Evolutionary conservation across 1,139 yeast species (phyloP), one percentile per base, ranked within the genome.

Genomic region (Diutina neorugosa): DNA sequence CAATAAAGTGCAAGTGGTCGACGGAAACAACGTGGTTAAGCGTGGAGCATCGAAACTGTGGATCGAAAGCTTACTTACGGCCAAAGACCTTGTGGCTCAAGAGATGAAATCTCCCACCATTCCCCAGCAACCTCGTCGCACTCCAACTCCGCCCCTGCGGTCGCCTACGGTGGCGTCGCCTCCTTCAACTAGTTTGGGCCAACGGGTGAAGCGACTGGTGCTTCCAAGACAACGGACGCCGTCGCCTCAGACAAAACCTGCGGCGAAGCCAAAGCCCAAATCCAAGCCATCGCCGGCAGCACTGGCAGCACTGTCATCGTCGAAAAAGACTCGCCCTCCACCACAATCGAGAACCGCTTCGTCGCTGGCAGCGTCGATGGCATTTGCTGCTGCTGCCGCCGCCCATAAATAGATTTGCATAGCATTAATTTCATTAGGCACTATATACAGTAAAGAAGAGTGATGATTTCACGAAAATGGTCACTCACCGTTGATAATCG

Each of bases 21-120:
- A 69, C 52, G 54, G 59, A 20, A 73, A 74, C 4, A 61, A 65
- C 3, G 66, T 61, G 21, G 66, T 74, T n/a, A 65, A 61, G 52
- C 58, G 74, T 27, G 78, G 79, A 3, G 57, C 59, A 46, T 65
- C 65, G 52, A 66, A 69, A 57, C 77, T 78, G 2, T 78, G 82
- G 82, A 74, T 77, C 11, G 77, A 76, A 23, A 69, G 80, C 19
- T 66, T 78, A 52, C 64, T 78, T 56, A 70, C 69, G 54, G 78
- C 80, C 1, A 74, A 78, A 54, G 72, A 74, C 52, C 53, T 76
- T 68, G 71, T 71, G 18, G 66, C 65, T 16, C 57, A 55, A 42
- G 57, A 55, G 18, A 49, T 52, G 55, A 73, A 52, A 44, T 31
- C 41, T 42, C 55, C 52, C 40, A 27, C 50, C 34, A 25, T 44